phyloP scores from a whole-genome alignment of 1,284 basidiomycete species.

The Sphagnurus paluster region DNA sequence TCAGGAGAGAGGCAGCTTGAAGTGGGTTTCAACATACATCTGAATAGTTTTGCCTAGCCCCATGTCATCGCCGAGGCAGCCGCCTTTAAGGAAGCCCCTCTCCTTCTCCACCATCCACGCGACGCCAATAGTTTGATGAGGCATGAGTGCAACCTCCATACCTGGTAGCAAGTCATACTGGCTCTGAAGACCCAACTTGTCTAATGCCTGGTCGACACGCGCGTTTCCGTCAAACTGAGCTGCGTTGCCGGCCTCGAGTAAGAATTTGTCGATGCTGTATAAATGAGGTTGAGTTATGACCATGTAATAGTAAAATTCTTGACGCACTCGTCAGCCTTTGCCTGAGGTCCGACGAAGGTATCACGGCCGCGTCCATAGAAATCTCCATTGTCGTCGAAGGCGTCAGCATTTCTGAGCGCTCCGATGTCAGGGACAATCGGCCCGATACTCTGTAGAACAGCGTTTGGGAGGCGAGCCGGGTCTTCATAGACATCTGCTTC shows the following conservation, averaged over 20 bases:
- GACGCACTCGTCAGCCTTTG: constrained; percentile 49
- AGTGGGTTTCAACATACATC: constrained; percentile 39
- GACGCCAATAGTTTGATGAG: constrained; percentile 67
- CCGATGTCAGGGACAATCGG: constrained; percentile 24
- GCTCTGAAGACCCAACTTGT: constrained; percentile 41
- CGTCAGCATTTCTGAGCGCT: constrained; percentile 27
- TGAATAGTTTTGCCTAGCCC: constrained; percentile 58
- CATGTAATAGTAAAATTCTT: constrained; percentile 1
- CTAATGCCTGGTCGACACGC: constrained; percentile 49
- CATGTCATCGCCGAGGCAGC: constrained; percentile 80
- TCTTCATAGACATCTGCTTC: constrained; percentile 22
- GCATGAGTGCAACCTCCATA: constrained; percentile 58
- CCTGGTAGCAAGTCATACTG: constrained; percentile 45
- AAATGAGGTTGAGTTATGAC: constrained; percentile 6
- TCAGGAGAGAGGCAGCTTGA: neutral
- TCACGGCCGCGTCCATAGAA: constrained; percentile 48
- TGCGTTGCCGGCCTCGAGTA: constrained; percentile 54
- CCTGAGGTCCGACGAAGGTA: constrained; percentile 42
- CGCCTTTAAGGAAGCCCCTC: constrained; percentile 44
- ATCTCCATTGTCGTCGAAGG: constrained; percentile 41
- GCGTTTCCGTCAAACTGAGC: constrained; percentile 57
- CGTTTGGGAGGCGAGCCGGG: constrained; percentile 13
- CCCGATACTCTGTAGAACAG: constrained; percentile 22
- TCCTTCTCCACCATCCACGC: constrained; percentile 69
- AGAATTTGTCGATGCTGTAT: constrained; percentile 51